Evolutionary conservation across 2,329 filamentous ascomycete genomes (phyloP), one percentile per base, ranked within the genome.

Genomic region (Microcyclospora tardicrescens): DNA sequence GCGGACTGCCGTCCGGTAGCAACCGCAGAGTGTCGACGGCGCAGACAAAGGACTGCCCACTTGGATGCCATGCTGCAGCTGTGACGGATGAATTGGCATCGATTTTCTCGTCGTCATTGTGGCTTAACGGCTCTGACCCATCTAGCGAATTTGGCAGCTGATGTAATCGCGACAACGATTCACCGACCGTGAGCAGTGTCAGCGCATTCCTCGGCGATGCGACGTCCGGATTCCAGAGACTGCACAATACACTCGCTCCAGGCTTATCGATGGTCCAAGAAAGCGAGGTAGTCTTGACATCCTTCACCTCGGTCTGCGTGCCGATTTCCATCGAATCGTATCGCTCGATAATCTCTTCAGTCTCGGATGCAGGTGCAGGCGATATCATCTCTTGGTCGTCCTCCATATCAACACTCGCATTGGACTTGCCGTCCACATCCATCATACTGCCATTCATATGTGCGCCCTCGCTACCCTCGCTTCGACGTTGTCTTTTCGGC

Each of bases 401-500:
- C 12, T 56, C 54, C 10, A 38, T 45, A 10, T 48, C 50, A 6
- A 36, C 40, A 14, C 42, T 47, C 10, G 41, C 51, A 9, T 45
- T 46, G 34, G 54, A 53, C 2, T 43, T 46, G 11, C 43, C 48
- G 36, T 58, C 66, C 6, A 68, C 49, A 13, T 68, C 65, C 64
- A 68, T 68, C 38, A 57, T 60, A 19, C 54, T 63, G 41, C 64
- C 64, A 46, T 68, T 67, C 40, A 60, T 42, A 27, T 62, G 58
- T 10, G 52, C 40, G 11, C 48, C 44, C 9, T 50, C 50, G 29
- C 46, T 52, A 6, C 48, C 53, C 38, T 58, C 55, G 38, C 52
- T 57, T 35, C 51, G 49, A 12, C 58, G 46, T 35, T 53, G 52
- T 28, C 54, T 48, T 43, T 60, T 58, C 8, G 54, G 44, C n/a